These are phyloP conservation scores for Mortierella sp. DNA, from an alignment of 371 early-diverging fungal genomes.

Conservation along the genomic window DNA sequence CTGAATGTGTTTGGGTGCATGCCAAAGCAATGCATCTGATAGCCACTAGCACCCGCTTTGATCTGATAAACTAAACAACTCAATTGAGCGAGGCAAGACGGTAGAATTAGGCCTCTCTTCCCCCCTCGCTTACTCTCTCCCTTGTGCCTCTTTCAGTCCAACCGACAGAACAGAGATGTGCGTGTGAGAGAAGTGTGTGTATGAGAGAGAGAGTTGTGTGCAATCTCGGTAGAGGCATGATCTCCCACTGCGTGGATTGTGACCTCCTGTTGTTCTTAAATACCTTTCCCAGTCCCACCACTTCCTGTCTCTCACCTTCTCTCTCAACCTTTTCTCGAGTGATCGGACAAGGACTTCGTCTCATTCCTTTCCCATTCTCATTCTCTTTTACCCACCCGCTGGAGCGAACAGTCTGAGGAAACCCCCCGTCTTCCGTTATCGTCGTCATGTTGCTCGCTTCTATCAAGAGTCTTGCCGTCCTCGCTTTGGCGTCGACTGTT, in stretches of 20 bases:
- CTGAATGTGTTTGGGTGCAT: neutral
- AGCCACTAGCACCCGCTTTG: constrained; percentile 11
- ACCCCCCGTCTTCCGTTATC: neutral
- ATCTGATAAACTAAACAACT: constrained; percentile 18
- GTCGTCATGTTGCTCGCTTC: constrained; percentile 17
- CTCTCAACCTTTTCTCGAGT: no score
- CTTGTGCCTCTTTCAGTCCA: neutral
- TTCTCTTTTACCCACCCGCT: neutral
- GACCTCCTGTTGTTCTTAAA: no score
- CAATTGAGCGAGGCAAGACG: no score
- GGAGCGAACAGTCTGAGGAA: neutral
- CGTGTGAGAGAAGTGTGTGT: no score
- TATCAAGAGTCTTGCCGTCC: constrained; percentile 51
- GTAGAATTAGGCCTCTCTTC: no score
- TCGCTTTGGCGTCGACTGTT: constrained; percentile 46
- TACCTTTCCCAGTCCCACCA: no score
- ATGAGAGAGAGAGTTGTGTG: no score
- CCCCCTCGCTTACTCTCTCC: constrained; percentile 2
- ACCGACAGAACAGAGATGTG: no score
- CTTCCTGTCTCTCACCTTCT: neutral
- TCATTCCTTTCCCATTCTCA: constrained; percentile 1
- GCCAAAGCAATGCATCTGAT: constrained; percentile 14
- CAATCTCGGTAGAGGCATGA: no score
- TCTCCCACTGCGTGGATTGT: no score
- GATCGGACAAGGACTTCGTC: neutral